Evolutionary conservation across 176 grass and related monocot genomes (phyloP), one percentile per base, ranked within the genome.

Genomic region (Elaeis guineensis): DNA sequence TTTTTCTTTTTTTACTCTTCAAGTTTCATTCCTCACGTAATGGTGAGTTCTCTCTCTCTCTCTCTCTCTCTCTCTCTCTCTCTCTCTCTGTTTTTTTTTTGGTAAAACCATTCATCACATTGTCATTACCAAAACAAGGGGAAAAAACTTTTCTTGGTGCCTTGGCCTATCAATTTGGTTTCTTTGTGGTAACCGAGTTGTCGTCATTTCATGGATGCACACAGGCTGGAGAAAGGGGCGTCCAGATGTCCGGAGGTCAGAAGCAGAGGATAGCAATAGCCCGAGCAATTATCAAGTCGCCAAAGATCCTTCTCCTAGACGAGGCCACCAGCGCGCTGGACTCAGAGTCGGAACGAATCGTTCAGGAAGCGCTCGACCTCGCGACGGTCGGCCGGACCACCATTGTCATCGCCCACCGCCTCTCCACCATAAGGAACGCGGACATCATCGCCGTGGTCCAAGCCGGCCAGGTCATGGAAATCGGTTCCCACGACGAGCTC

Each of bases 251-350:
- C 12, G 92, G 92, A 71, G 92, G 92, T 1, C 92, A 96, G 67
- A 96, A 96, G 54, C 92, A 96, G 69, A 90, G 92, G 58, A 96
- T 96, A 70, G 92, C 92, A 50, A 96, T 96, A 59, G 92, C 92
- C 2, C 83, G 93, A 77, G 87, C 93, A 29, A 85, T 97, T 58
- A 22, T 97, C 29, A 91, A 89, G 72, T 90, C 93, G 63, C 93
- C 93, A 19, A 97, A 97, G 78, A 89, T 97, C 30, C 87, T 97
- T 54, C 81, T 97, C 66, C 81, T 97, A 17, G 93, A 97, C 57
- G 93, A 97, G 72, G 93, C 93, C 26, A 97, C 93, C 1, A 97
- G 93, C 21, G 93, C 93, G 39, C 17, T 97, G 16, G 93, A 97
- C 79, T 89, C 87, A 0, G 87, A 97, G 62, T 97, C 93, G 8